Evolutionary conservation across 2,329 filamentous ascomycete species (phyloP).

Genomic region (Xylariaceae sp.): DNA sequence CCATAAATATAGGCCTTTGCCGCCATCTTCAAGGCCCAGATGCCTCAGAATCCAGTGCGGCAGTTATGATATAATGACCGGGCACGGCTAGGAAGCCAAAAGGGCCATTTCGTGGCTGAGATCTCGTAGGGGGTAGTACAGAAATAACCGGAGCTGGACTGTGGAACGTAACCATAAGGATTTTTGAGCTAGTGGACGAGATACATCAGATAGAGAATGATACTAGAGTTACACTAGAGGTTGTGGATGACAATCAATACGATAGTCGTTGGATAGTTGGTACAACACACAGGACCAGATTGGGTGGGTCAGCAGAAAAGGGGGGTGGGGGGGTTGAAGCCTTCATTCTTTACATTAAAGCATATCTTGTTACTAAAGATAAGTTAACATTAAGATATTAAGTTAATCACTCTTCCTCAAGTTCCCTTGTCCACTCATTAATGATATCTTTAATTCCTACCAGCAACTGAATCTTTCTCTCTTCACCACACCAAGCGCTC

Average conservation of each 20-base stretch:
- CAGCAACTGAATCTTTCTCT: constrained; percentile 64
- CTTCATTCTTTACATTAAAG: too few species aligned
- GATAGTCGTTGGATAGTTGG: neutral
- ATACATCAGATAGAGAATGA: neutral
- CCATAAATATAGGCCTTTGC: too few species aligned
- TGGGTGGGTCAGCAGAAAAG: too few species aligned
- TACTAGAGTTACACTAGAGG: neutral
- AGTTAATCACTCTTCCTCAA: constrained; percentile 2
- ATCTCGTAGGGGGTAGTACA: neutral
- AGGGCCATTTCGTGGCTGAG: neutral
- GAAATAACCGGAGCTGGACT: neutral
- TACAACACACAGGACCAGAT: neutral
- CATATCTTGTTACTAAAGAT: too few species aligned
- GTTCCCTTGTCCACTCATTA: constrained; percentile 22
- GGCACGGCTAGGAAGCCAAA: neutral
- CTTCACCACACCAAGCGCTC: constrained; percentile 69
- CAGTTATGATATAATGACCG: too few species aligned
- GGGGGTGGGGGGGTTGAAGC: too few species aligned
- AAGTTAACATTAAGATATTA: too few species aligned
- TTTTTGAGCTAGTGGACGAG: neutral
- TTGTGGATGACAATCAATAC: constrained; percentile 3
- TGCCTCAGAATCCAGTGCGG: too few species aligned
- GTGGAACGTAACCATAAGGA: neutral
- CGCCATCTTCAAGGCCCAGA: too few species aligned
- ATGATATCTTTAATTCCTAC: constrained; percentile 46